phyloP scores from a whole-genome alignment of 495 filamentous ascomycete species.

The Aspergillus taichungensis region DNA sequence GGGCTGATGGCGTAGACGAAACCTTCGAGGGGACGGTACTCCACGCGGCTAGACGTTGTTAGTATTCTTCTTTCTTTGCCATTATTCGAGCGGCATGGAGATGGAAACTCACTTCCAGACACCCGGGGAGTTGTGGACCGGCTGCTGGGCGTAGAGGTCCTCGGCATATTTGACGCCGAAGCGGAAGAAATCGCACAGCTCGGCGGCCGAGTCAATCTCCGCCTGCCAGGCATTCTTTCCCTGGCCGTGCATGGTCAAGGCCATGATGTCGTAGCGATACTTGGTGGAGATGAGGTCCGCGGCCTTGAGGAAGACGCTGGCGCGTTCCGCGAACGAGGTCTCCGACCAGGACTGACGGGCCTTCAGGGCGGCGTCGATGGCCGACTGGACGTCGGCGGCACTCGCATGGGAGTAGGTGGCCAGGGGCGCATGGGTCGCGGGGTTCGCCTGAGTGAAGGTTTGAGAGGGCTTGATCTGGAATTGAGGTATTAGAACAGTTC shows the following conservation, averaged over 20 bases:
- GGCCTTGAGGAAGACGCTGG: constrained; percentile 90
- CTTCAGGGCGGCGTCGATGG: constrained; percentile 71
- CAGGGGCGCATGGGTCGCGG: constrained; percentile 63
- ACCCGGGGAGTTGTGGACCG: constrained; percentile 62
- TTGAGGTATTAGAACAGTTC: background rate
- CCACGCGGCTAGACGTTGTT: constrained; percentile 44
- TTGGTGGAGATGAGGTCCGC: constrained; percentile 81
- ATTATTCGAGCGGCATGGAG: background rate
- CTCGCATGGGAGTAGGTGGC: constrained; percentile 74
- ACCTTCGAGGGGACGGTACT: constrained; percentile 76
- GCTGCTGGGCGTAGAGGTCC: constrained; percentile 79
- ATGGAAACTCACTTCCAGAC: constrained; percentile 58
- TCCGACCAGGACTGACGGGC: constrained; percentile 77
- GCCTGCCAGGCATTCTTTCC: constrained; percentile 97
- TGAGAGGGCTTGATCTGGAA: constrained; percentile 28
- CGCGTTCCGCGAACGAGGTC: constrained; percentile 77
- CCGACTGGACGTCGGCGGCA: constrained; percentile 57
- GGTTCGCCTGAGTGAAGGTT: constrained; percentile 55
- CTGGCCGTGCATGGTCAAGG: constrained; percentile 86
- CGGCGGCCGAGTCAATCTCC: constrained; percentile 90
- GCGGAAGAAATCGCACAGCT: constrained; percentile 82
- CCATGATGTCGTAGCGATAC: constrained; percentile 90
- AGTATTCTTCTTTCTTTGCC: constrained; percentile 1
- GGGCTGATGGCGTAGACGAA: constrained; percentile 82
- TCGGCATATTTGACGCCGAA: constrained; percentile 83